These are phyloP conservation scores for Penicillium ucsense DNA, from an alignment of 495 filamentous ascomycete genomes.

Conservation along the genomic window DNA sequence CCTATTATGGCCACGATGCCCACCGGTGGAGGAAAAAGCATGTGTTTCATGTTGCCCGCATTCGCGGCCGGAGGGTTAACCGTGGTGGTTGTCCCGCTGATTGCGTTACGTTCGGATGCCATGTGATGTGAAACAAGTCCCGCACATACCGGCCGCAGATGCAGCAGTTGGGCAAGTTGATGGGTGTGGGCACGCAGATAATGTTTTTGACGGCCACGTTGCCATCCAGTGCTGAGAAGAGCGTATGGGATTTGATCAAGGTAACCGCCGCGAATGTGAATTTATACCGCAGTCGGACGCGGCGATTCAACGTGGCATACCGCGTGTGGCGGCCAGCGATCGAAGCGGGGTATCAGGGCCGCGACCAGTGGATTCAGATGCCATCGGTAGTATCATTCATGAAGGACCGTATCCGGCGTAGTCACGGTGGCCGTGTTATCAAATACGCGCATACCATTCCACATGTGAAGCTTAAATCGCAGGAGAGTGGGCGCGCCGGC, in stretches of 20 bases:
- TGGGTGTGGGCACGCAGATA: slow-evolving; percentile 3
- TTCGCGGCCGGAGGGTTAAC: slow-evolving; percentile 2
- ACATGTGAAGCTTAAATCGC: not conserved
- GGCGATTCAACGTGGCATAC: not conserved
- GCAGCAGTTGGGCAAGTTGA: not conserved
- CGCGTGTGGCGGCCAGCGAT: not conserved
- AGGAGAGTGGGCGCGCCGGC: slow-evolving; percentile 17
- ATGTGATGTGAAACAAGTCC: not conserved
- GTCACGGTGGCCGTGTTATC: slow-evolving; percentile 2
- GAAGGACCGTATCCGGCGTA: not conserved
- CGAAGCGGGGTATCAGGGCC: not conserved
- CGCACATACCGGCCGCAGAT: not conserved
- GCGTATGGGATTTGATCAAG: slow-evolving; percentile 1
- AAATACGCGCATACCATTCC: slow-evolving; percentile 2
- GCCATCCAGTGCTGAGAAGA: slow-evolving; percentile 2
- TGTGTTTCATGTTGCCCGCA: slow-evolving; percentile 14
- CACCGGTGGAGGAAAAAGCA: slow-evolving; percentile 11
- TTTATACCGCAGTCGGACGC: not conserved
- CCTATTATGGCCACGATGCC: slow-evolving; percentile 5
- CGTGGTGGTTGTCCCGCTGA: slow-evolving; percentile 2
- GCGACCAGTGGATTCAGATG: not conserved
- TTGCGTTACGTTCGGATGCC: slow-evolving; percentile 4
- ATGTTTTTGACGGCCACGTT: slow-evolving; percentile 17
- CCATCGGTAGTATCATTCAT: not conserved
- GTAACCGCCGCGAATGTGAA: not conserved